Base-by-base conservation (phyloP, 2,329 filamentous ascomycete species). In the Fusarium proliferatum region DNA sequence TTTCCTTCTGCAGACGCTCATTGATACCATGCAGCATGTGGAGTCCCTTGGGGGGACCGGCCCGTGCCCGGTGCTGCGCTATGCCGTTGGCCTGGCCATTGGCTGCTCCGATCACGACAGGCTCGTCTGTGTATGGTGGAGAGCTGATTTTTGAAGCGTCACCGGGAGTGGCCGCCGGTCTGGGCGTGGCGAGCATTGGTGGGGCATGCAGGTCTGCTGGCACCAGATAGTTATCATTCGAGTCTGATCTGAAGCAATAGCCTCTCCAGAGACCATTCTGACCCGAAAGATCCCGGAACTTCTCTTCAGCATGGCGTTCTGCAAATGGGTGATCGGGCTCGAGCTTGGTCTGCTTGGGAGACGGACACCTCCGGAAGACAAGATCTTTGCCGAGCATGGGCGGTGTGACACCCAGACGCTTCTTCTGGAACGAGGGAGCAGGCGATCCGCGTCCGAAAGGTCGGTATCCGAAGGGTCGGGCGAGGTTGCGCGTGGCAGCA, bases 351-450 rank as follows among this genome's bases (percentile, higher is more conserved):
- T 91, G 89, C 81, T 96, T 92, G 10, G 96, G 96, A 33, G 95
- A 97, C 15, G 88, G 87, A 80, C 94, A 97, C 80, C 89, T 89
- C 39, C 94, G 93, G 80, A 98, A 97, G 33, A 87, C 86, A 61
- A 98, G 88, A 74, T 97, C 93, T 64, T 86, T 85, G 63, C 96
- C 96, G 16, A 97, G 89, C 95, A 98, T 97, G 15, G 96, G 96
- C 45, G 96, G 96, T 68, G 90, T 91, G 76, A 87, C 85, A 28
- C 85, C 85, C 73, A 88, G 83, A 66, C 87, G 87, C 78, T 86
- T 84, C 76, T 84, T 84, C 64, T 84, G 81, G 67, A 85, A 82
- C 61, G 83, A 81, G 36, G 80, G 69, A 59, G 71, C 66, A 41
- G 76, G 78, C 56, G 84, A 80, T 62, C 79, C 79, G 42, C 80